Evolutionary conservation across 495 filamentous ascomycete genomes (phyloP), one percentile per base, ranked within the genome.

Genomic region (Penicillium verhagenii): DNA sequence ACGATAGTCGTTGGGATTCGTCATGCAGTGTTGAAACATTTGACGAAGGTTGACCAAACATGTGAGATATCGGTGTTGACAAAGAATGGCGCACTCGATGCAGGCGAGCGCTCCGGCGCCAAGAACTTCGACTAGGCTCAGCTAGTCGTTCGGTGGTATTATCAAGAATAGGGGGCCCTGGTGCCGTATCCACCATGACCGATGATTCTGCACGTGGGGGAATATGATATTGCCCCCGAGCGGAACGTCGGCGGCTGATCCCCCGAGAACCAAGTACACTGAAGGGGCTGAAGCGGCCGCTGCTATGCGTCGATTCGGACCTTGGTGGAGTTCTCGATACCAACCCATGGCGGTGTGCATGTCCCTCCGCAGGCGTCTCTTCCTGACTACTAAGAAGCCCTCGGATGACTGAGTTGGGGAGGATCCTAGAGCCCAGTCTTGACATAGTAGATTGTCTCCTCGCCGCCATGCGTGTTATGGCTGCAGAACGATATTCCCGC

Each of bases 361-460:
- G 76, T 16, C 75, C 77, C 56, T 80, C 73, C 40, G 74, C 77
- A 23, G 74, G 67, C 31, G 76, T 74, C 56, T 82, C 74, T 58
- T 78, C 73, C 60, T 75, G 69, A 44, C 77, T 77, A 53, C 57
- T 74, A 6, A 76, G 65, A 29, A 74, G 63, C 7, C 72, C 74
- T 21, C 72, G 71, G 13, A 75, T 76, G 13, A 79, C 72, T 13
- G 73, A 74, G 49, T 79, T 74, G n/a, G 78, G 78, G 20, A 80
- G 59, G 21, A 82, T 69, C 52, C 76, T 71, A 9, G 78, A 79
- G 19, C 78, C 75, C 25, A 82, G 54, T 9, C 79, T 67, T 46
- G 79, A 79, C 69, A 82, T 76, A 13, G 74, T 75, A 10, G 79
- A 79, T 51, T 75, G 77, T 47, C 76, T 72, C 56, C 77, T 72